Percentiles rank a stretch among this genome's conserved stretches.
phyloP scores from a whole-genome alignment of 2,329 filamentous ascomycete species.

The Cladophialophora bantiana region DNA sequence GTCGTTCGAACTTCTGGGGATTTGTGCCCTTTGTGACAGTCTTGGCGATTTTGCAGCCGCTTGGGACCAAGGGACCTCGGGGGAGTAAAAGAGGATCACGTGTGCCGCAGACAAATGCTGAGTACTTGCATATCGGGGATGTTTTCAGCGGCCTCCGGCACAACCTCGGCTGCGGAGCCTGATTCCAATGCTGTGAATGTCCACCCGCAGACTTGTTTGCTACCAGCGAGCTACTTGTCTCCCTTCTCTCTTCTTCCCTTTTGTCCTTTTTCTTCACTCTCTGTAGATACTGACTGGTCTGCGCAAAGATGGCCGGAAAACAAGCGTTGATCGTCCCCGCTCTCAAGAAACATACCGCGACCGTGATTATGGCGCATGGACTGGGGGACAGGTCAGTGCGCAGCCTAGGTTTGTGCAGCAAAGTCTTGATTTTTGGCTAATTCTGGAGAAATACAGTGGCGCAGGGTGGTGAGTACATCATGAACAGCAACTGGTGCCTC shows the following conservation, averaged over 20 bases:
- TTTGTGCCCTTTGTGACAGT: slow-evolving; percentile 9
- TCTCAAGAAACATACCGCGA: slow-evolving; percentile 83
- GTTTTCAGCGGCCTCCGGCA: not conserved
- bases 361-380: slow-evolving; percentile 92
- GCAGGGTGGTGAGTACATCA: slow-evolving; percentile 51
- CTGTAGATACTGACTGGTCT: not conserved
- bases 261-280: not conserved
- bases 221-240: not conserved
- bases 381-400: slow-evolving; percentile 78
- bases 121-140: not conserved
- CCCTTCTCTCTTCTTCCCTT: not conserved
- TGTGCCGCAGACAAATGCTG: not conserved
- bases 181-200: not conserved
- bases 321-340: slow-evolving; percentile 75
- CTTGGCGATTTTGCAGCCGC: slow-evolving; percentile 3
- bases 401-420: not conserved
- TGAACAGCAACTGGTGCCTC: not conserved
- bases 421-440: not conserved
- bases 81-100: not conserved
- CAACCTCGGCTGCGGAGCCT: slow-evolving; percentile 2
- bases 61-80: not conserved
- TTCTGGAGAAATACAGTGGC: slow-evolving; percentile 48
- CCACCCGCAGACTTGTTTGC: not conserved
- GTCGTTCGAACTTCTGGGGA: not conserved
- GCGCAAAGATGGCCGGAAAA: slow-evolving; percentile 26